phyloP scores from a whole-genome alignment of 768 basidiomycete species.

The Trametes villosa region DNA sequence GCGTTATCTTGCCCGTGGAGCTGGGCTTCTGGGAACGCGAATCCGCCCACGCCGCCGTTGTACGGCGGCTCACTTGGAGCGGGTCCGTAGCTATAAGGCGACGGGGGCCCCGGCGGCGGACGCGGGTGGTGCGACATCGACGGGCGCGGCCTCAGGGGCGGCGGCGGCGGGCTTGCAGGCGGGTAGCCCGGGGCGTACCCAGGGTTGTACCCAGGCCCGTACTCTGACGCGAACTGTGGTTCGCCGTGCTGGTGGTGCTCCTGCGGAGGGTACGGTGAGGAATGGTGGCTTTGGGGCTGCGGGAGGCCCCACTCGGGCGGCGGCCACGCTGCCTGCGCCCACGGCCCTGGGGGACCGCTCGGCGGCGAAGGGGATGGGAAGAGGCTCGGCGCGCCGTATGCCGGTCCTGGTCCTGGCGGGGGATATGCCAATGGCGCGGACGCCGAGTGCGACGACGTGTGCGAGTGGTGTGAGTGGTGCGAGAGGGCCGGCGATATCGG shows the following conservation, averaged over 20 bases:
- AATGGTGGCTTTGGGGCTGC: neutral
- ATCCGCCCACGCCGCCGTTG: constrained; percentile 16
- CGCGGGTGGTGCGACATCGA: constrained; percentile 18
- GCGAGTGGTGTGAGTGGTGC: constrained; percentile 16
- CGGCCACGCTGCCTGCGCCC: constrained; percentile 29
- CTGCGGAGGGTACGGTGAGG: neutral
- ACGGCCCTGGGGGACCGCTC: constrained; percentile 8
- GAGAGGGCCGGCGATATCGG: constrained; percentile 20
- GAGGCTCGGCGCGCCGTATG: constrained; percentile 5
- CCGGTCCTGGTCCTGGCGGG: constrained; percentile 5
- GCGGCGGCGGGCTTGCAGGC: constrained; percentile 8
- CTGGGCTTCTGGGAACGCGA: constrained; percentile 32
- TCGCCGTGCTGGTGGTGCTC: neutral
- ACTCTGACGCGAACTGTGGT: neutral
- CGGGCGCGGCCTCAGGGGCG: constrained; percentile 22
- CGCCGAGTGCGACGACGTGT: constrained; percentile 16
- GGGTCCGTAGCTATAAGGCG: too few relatives aligned
- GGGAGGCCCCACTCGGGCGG: constrained; percentile 29
- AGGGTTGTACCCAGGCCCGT: constrained; percentile 15
- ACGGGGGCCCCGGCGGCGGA: constrained; percentile 14
- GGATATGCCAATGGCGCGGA: neutral
- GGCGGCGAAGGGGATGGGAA: constrained; percentile 17
- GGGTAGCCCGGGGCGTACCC: constrained; percentile 18
- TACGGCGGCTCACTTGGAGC: neutral
- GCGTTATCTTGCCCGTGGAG: constrained; percentile 1